Conservation (phyloP, 768 basidiomycete species). For the Phanerochaete sordida region DNA sequence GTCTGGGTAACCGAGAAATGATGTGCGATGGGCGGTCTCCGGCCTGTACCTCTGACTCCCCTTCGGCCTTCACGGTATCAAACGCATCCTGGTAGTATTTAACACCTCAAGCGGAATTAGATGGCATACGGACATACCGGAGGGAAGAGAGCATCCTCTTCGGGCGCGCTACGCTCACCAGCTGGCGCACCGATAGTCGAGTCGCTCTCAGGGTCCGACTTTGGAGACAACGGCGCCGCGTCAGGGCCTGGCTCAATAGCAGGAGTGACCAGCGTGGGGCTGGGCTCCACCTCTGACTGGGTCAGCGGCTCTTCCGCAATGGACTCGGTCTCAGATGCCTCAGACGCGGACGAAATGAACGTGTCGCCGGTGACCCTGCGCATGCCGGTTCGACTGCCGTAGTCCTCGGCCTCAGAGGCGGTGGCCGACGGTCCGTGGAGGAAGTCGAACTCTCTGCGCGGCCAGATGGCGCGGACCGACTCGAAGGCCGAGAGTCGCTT, state of each 20-base stretch:
- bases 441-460: constrained; percentile 55
- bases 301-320: constrained; percentile 21
- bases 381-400: constrained; percentile 34
- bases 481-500: constrained; percentile 57
- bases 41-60: neutral
- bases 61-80: constrained; percentile 5
- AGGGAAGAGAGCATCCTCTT: constrained; percentile 2
- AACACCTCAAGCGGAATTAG: neutral
- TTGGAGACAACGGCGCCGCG: constrained; percentile 37
- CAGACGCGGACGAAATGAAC: constrained; percentile 65
- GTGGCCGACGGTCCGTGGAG: constrained; percentile 57
- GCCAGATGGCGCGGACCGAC: constrained; percentile 72
- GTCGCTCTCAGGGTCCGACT: constrained; percentile 74
- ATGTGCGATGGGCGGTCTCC: neutral
- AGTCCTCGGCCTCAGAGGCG: constrained; percentile 75
- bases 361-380: constrained; percentile 53
- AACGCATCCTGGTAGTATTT: neutral
- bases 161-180: neutral
- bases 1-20: constrained; percentile 45
- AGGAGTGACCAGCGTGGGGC: constrained; percentile 15
- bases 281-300: constrained; percentile 5
- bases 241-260: constrained; percentile 8
- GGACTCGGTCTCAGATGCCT: constrained; percentile 63
- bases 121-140: constrained; percentile 17
- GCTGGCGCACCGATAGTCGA: constrained; percentile 62